Evolutionary conservation across 2,329 filamentous ascomycete genomes (phyloP).

Genomic region (Scytalidium sp.): DNA sequence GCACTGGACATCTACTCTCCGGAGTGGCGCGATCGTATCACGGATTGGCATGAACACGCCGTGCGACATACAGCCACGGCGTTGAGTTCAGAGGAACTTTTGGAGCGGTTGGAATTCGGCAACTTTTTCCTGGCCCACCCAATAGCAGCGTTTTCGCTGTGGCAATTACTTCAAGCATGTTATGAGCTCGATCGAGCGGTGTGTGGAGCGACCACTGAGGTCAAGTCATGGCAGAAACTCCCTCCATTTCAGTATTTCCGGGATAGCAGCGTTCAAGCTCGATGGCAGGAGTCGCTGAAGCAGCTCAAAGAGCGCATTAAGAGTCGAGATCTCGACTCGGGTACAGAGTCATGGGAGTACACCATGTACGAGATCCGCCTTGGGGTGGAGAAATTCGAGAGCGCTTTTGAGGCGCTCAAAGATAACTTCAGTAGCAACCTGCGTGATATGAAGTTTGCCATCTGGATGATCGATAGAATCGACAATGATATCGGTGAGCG

Average conservation of each 20-base stretch:
- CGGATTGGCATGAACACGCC: constrained; percentile 1
- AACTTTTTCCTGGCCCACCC: constrained; percentile 10
- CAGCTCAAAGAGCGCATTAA: not conserved
- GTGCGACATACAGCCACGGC: not conserved
- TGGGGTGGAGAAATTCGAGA: not conserved
- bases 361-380: not conserved
- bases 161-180: constrained; percentile 12
- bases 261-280: not conserved
- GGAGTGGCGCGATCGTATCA: constrained; percentile 6
- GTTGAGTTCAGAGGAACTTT: not conserved
- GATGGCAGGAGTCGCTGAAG: not conserved
- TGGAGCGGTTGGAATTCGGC: constrained; percentile 8
- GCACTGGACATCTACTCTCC: constrained; percentile 11
- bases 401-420: not conserved
- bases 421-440: not conserved
- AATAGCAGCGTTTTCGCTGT: constrained; percentile 12
- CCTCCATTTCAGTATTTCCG: not conserved
- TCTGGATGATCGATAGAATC: not conserved
- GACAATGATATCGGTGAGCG: not conserved
- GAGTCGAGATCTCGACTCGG: not conserved
- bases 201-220: not conserved
- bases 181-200: constrained; percentile 8
- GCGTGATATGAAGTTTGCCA: not conserved
- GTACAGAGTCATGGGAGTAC: not conserved
- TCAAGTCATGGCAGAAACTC: not conserved